Evolutionary conservation across 2,329 filamentous ascomycete species (phyloP).

Genomic region (Alternaria arborescens): DNA sequence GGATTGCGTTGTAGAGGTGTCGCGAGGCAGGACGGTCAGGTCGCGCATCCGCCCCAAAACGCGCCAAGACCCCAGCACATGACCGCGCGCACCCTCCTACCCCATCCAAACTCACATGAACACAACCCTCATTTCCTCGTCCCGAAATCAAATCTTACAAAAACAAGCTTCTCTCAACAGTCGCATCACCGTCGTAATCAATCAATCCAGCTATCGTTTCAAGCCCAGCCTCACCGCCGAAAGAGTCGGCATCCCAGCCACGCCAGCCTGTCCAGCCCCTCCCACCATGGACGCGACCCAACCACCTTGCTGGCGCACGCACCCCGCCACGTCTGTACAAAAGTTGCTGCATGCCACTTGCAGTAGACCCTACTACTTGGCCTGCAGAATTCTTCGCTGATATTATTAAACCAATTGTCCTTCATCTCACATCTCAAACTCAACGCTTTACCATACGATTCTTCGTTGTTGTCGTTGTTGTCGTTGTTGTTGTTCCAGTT

Average conservation of each 20-base stretch:
- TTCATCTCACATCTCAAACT: neutral
- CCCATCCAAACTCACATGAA: neutral
- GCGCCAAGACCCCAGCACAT: slow-evolving; percentile 20
- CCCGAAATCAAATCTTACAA: neutral
- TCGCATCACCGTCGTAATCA: slow-evolving; percentile 7
- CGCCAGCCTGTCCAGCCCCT: slow-evolving; percentile 13
- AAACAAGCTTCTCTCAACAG: slow-evolving; percentile 1
- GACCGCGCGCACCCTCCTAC: slow-evolving; percentile 13
- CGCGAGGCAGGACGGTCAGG: neutral
- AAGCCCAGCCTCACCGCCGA: slow-evolving; percentile 23
- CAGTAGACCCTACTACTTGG: slow-evolving; percentile 10
- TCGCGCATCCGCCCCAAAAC: neutral
- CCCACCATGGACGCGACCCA: slow-evolving; percentile 28
- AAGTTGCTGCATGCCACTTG: slow-evolving; percentile 36
- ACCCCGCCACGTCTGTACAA: slow-evolving; percentile 40
- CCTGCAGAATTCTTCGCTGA: slow-evolving; percentile 25
- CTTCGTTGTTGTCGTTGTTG: neutral
- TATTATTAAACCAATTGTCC: slow-evolving; percentile 1
- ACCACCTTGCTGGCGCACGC: slow-evolving; percentile 32
- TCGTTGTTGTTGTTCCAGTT: neutral
- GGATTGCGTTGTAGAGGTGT: neutral
- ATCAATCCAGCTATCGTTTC: slow-evolving; percentile 14
- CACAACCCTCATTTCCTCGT: neutral
- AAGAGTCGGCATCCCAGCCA: slow-evolving; percentile 18
- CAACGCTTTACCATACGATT: neutral